phyloP scores from a whole-genome alignment of 2,329 filamentous ascomycete species.

The Sclerotinia minor region DNA sequence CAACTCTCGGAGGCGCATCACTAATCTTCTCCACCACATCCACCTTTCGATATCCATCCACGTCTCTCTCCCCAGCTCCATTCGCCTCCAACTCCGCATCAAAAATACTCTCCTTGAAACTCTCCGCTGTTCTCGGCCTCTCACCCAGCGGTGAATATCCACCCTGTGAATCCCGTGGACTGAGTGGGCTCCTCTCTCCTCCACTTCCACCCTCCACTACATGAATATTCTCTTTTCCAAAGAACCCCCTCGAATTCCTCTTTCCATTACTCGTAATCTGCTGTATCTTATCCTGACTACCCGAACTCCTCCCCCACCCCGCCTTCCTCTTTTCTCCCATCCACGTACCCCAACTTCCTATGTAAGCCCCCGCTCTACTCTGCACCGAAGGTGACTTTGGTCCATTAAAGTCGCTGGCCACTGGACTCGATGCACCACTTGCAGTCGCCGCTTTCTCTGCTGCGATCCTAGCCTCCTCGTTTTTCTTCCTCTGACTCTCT shows the following conservation, averaged over 20 bases:
- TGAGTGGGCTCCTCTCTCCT: conserved; percentile 39
- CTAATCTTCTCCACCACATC: conserved; percentile 2
- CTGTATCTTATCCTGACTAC: conserved; percentile 73
- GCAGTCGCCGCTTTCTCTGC: conserved; percentile 29
- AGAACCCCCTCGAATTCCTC: conserved; percentile 23
- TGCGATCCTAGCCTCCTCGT: conserved; percentile 50
- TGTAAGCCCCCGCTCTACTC: conserved; percentile 61
- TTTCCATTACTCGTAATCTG: conserved; percentile 50
- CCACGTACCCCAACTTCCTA: conserved; percentile 69
- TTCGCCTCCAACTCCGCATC: conserved; percentile 36
- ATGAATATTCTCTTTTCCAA: conserved; percentile 31
- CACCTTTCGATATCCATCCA: not conserved
- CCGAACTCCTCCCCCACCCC: conserved; percentile 53
- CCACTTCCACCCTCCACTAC: conserved; percentile 30
- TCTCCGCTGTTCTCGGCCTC: conserved; percentile 36
- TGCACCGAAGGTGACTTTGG: conserved; percentile 48
- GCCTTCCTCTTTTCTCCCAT: conserved; percentile 72
- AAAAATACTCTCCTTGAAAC: conserved; percentile 40
- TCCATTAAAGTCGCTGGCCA: conserved; percentile 40
- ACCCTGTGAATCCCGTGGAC: conserved; percentile 29
- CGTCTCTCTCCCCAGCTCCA: not conserved
- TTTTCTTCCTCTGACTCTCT: conserved; percentile 67
- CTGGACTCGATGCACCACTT: conserved; percentile 28
- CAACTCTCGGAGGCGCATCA: not conserved
- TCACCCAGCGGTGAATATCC: not conserved